A percentile compares a stretch with the other conserved stretches of the same genome.
phyloP scores from a whole-genome alignment of 495 filamentous ascomycete genomes.

The Daldinia decipiens region DNA sequence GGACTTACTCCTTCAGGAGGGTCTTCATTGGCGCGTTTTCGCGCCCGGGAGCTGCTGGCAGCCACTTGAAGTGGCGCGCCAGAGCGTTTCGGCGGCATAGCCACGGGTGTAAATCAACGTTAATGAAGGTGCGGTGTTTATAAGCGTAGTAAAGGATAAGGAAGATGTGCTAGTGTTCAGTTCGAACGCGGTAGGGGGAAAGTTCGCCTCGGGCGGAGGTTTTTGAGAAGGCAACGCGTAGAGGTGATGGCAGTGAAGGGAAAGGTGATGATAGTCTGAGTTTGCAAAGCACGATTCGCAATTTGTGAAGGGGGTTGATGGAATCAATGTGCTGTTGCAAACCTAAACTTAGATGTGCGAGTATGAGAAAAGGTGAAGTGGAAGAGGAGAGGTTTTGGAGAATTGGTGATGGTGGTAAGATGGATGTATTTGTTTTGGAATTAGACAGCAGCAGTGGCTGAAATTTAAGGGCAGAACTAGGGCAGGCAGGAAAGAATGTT shows the following conservation, averaged over 20 bases:
- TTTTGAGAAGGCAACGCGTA: not conserved
- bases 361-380: not conserved
- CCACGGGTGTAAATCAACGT: not conserved
- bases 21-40: not conserved
- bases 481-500: constrained; percentile 9
- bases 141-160: not conserved
- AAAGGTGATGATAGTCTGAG: not conserved
- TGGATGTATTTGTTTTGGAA: not conserved
- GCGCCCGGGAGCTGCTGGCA: not conserved
- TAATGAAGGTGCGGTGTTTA: not conserved
- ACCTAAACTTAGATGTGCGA: not conserved
- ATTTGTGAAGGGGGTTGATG: not conserved
- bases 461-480: constrained; percentile 4
- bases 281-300: constrained; percentile 4
- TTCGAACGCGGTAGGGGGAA: not conserved
- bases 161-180: not conserved
- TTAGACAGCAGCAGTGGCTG: not conserved
- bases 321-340: not conserved
- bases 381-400: not conserved
- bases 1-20: not conserved
- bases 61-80: not conserved
- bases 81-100: constrained; percentile 8
- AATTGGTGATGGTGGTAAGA: not conserved
- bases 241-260: not conserved
- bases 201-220: not conserved